Evolutionary conservation across 2,329 filamentous ascomycete genomes (phyloP).

Genomic region (Arthrobotrys entomopaga): DNA sequence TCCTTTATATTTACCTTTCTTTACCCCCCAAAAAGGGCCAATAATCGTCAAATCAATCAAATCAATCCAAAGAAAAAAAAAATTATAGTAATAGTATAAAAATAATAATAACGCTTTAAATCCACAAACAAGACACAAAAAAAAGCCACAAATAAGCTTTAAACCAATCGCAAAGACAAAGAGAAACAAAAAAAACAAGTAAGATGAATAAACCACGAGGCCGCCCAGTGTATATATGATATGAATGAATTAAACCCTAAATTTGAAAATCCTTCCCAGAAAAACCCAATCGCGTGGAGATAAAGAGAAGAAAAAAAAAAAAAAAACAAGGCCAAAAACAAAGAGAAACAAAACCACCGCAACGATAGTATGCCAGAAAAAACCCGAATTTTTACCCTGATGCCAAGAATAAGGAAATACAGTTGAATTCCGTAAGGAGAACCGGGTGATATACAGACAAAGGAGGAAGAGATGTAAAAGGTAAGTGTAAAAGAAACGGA

Average conservation of each 20-base stretch:
- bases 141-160: constrained; percentile 21
- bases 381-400: constrained; percentile 12
- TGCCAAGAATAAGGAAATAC: constrained; percentile 9
- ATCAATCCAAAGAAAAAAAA: no score
- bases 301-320: background rate
- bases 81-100: constrained; percentile 2
- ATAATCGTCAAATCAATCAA: no score
- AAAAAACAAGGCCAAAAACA: constrained; percentile 14
- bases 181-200: constrained; percentile 20
- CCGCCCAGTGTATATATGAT: constrained; percentile 49
- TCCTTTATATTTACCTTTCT: no score
- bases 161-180: background rate
- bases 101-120: constrained; percentile 32
- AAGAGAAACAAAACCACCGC: constrained; percentile 6
- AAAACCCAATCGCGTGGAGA: constrained; percentile 1
- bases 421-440: constrained; percentile 5
- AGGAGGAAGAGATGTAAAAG: constrained; percentile 5
- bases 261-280: constrained; percentile 27
- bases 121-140: constrained; percentile 4
- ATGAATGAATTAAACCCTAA: constrained; percentile 16
- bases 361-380: constrained; percentile 14
- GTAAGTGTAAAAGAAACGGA: background rate
- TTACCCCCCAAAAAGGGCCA: no score
- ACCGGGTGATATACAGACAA: constrained; percentile 1
- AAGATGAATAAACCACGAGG: constrained; percentile 42